phyloP scores from a whole-genome alignment of 257 asterid species.

The Solanum appendiculatum region DNA sequence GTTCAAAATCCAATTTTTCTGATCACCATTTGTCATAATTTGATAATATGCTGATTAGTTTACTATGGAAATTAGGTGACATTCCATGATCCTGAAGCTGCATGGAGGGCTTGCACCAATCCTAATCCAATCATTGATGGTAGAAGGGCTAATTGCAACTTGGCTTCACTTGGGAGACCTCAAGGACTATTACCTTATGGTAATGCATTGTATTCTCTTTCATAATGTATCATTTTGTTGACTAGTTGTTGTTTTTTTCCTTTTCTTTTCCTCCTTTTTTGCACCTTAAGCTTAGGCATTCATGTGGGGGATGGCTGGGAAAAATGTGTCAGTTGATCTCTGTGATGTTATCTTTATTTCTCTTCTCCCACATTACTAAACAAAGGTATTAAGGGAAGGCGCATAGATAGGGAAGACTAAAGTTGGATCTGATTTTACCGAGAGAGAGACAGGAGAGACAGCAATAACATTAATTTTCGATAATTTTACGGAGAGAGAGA shows the following conservation, averaged over 20 bases:
- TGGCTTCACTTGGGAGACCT: constrained; percentile 28
- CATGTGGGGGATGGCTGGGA: not conserved
- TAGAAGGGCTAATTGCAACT: constrained; percentile 30
- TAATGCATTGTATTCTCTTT: not conserved
- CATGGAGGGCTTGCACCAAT: constrained; percentile 26
- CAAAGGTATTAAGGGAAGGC: not conserved
- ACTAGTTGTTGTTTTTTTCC: not conserved
- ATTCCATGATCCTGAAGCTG: constrained; percentile 27
- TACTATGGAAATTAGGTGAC: constrained; percentile 17
- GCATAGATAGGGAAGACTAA: not conserved
- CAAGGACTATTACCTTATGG: constrained; percentile 11
- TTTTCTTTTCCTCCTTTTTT: not conserved
- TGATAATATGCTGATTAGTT: not conserved
- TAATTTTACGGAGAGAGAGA: not conserved
- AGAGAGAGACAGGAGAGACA: not conserved
- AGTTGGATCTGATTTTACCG: not conserved
- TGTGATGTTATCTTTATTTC: not conserved
- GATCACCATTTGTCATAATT: not conserved
- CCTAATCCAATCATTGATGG: constrained; percentile 33
- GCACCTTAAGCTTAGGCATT: not conserved
- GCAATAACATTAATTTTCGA: not conserved
- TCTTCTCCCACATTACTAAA: not conserved
- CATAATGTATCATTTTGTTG: not conserved
- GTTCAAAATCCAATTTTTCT: not conserved
- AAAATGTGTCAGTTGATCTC: not conserved